Conservation (phyloP, 371 early-diverging fungal species). For the Mortierella sp. region DNA sequence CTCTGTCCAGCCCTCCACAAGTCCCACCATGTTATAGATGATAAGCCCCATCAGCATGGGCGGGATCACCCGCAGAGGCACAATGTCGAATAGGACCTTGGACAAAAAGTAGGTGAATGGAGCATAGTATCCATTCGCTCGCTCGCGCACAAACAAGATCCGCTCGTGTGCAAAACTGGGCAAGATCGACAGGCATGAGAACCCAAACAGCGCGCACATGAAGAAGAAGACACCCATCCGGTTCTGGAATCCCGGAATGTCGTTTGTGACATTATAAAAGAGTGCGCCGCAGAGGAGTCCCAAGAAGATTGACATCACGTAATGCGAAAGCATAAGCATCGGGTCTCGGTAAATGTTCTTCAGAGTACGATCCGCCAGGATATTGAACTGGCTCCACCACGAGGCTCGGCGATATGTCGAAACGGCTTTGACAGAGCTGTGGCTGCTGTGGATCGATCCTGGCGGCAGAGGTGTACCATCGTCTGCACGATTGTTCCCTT, state of each 20-base stretch:
- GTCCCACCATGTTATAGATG: conserved; percentile 91
- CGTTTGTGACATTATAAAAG: conserved; percentile 84
- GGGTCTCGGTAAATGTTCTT: conserved; percentile 92
- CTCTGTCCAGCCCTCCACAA: conserved; percentile 72
- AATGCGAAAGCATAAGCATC: conserved; percentile 87
- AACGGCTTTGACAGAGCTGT: conserved; percentile 31
- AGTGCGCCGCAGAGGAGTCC: conserved; percentile 85
- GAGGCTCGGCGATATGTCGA: conserved; percentile 68
- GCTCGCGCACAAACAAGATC: conserved; percentile 84
- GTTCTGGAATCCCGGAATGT: conserved; percentile 91
- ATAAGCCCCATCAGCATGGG: conserved; percentile 86
- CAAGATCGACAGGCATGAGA: conserved; percentile 83
- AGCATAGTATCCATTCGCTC: conserved; percentile 89
- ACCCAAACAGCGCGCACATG: conserved; percentile 85
- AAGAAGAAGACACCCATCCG: conserved; percentile 92
- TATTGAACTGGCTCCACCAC: conserved; percentile 78
- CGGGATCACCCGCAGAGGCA: conserved; percentile 87
- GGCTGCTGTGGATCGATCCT: conserved; percentile 19
- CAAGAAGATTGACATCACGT: conserved; percentile 78
- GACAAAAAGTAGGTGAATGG: conserved; percentile 82
- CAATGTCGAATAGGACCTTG: conserved; percentile 84
- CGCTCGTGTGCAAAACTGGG: conserved; percentile 83
- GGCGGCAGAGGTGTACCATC: conserved; percentile 9
- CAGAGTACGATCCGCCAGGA: conserved; percentile 85
- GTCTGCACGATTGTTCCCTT: conserved; percentile 3